Percentiles rank a stretch among this genome's conserved stretches.
These are phyloP conservation scores for Rhizopogon vesiculosus DNA, from an alignment of 768 basidiomycete genomes.

Conservation along the genomic window DNA sequence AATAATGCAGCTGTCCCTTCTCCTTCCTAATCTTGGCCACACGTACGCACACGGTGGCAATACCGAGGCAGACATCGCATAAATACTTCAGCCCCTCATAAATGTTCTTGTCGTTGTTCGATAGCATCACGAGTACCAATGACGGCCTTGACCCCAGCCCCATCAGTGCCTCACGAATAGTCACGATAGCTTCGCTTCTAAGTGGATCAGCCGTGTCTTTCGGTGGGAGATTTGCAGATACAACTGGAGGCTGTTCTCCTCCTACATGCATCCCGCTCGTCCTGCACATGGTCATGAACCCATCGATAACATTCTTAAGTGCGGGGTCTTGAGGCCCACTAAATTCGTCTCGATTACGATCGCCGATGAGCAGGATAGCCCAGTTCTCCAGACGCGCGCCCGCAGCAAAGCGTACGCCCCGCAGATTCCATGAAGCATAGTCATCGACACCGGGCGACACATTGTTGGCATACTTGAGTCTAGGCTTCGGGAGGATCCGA, in stretches of 20 bases:
- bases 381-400: constrained; percentile 57
- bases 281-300: constrained; percentile 60
- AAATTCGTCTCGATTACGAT: constrained; percentile 63
- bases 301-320: constrained; percentile 39
- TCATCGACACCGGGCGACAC: constrained; percentile 33
- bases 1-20: constrained; percentile 49
- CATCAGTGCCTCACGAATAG: constrained; percentile 39
- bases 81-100: constrained; percentile 51
- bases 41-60: constrained; percentile 69
- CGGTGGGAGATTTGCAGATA: constrained; percentile 42
- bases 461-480: constrained; percentile 34
- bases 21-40: constrained; percentile 66
- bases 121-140: constrained; percentile 43
- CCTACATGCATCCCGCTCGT: constrained; percentile 57
- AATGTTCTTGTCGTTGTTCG: constrained; percentile 42
- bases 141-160: constrained; percentile 33
- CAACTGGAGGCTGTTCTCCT: constrained; percentile 30
- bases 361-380: constrained; percentile 66
- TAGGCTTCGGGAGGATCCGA: constrained; percentile 42
- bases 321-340: constrained; percentile 45
- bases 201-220: constrained; percentile 50
- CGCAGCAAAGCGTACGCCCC: constrained; percentile 52
- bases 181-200: constrained; percentile 42
- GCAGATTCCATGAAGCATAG: constrained; percentile 48
- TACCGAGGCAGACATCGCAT: constrained; percentile 44